Conservation (phyloP, 768 basidiomycete genomes). For the Auriscalpium microsporum region DNA sequence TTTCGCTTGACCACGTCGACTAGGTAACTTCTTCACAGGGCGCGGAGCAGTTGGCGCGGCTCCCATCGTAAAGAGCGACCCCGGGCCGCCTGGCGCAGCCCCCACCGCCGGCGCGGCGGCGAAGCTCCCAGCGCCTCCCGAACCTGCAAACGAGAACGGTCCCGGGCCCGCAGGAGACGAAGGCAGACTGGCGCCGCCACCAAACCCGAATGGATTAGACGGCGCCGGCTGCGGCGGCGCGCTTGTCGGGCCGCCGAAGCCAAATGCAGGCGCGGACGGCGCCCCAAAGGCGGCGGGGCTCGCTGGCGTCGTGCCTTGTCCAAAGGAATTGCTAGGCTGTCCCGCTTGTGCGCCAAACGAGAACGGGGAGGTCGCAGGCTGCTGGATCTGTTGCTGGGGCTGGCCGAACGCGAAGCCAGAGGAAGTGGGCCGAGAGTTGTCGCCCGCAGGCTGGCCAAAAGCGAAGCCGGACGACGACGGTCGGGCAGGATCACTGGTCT, state of each 20-base stretch:
- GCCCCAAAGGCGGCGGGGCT: slow-evolving; percentile 11
- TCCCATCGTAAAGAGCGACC: slow-evolving; percentile 23
- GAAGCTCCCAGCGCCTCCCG: slow-evolving; percentile 6
- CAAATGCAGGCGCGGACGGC: slow-evolving; percentile 14
- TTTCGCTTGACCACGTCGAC: slow-evolving; percentile 19
- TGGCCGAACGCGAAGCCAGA: slow-evolving; percentile 39
- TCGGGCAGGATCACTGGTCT: slow-evolving; percentile 26
- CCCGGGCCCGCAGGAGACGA: slow-evolving; percentile 24
- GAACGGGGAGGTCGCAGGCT: slow-evolving; percentile 15
- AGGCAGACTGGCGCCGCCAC: slow-evolving; percentile 20
- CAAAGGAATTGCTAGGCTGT: slow-evolving; percentile 15
- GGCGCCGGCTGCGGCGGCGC: slow-evolving; percentile 23
- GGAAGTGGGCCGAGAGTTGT: slow-evolving; percentile 24
- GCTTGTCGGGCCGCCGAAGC: slow-evolving; percentile 21
- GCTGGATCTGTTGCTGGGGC: slow-evolving; percentile 20
- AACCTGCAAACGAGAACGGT: slow-evolving; percentile 20
- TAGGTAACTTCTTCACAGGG: slow-evolving; percentile 25
- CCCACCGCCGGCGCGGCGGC: slow-evolving; percentile 12
- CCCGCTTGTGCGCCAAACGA: slow-evolving; percentile 18
- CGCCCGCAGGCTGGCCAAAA: slow-evolving; percentile 19
- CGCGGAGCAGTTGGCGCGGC: slow-evolving; percentile 19
- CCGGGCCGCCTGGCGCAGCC: slow-evolving; percentile 2
- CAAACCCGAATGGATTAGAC: slow-evolving; percentile 24
- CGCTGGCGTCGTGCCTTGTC: slow-evolving; percentile 16
- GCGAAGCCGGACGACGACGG: slow-evolving; percentile 23